A percentile compares a stretch with the other conserved stretches of the same genome.
Conservation (phyloP, 768 basidiomycete species). For the Boletus rubescentipes region DNA sequence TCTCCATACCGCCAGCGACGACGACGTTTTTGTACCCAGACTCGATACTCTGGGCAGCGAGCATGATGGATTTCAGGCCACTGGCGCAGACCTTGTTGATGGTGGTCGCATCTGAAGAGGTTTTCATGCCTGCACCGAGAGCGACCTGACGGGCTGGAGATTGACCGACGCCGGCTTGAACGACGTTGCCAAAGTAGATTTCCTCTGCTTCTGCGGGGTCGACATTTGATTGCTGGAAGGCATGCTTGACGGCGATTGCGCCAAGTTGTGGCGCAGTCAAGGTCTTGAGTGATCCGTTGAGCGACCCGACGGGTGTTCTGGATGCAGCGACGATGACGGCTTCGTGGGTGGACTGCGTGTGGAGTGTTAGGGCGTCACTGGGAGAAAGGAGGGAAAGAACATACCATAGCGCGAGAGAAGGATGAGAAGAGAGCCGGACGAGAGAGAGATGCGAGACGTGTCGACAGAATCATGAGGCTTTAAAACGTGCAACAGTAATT, state of each 20-base stretch:
- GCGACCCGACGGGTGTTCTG: constrained; percentile 90
- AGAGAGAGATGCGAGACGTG: constrained; percentile 40
- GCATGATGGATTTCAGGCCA: constrained; percentile 93
- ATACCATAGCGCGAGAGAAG: constrained; percentile 51
- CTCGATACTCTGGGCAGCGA: constrained; percentile 88
- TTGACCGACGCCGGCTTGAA: constrained; percentile 97
- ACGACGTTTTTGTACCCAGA: constrained; percentile 84
- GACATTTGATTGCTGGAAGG: constrained; percentile 76
- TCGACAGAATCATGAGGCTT: constrained; percentile 41
- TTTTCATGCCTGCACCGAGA: constrained; percentile 81
- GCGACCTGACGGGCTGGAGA: constrained; percentile 97
- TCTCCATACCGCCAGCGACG: constrained; percentile 97
- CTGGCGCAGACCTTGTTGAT: constrained; percentile 99
- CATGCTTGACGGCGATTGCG: constrained; percentile 84
- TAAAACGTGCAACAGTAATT: constrained; percentile 14
- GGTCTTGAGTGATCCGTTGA: constrained; percentile 86
- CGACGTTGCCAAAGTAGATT: constrained; percentile 95
- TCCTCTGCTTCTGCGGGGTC: constrained; percentile 87
- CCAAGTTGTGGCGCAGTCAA: constrained; percentile 93
- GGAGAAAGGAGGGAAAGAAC: constrained; percentile 10
- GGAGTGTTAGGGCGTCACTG: not conserved
- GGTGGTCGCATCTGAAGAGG: constrained; percentile 92
- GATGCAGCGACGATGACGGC: constrained; percentile 92
- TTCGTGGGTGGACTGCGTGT: constrained; percentile 56
- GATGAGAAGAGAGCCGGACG: constrained; percentile 38